These are phyloP conservation scores for Lagenidium giganteum DNA, from an alignment of 352 stramenopile species.

Conservation along the genomic window DNA sequence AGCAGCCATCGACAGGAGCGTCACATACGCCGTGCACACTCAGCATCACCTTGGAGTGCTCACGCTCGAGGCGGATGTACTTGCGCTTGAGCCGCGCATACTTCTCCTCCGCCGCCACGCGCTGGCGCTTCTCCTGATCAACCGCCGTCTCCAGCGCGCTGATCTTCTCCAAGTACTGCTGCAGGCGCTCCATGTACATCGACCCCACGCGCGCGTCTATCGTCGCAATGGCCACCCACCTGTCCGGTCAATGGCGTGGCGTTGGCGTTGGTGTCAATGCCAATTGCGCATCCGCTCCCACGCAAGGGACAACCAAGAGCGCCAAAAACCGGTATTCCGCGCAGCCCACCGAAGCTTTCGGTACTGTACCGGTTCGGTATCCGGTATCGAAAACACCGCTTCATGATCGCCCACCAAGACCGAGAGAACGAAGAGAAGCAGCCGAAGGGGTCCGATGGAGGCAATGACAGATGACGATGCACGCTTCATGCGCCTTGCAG, in stretches of 20 bases:
- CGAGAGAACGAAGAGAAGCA: too few species aligned
- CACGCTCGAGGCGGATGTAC: constrained; percentile 55
- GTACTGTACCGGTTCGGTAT: too few species aligned
- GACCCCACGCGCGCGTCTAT: constrained; percentile 1
- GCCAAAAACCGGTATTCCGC: too few species aligned
- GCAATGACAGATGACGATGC: constrained; percentile 10
- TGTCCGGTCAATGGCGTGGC: too few species aligned
- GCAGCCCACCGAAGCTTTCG: too few species aligned
- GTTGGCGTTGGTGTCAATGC: too few species aligned
- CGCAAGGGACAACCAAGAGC: not conserved
- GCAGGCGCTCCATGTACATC: not conserved
- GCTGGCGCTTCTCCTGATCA: constrained; percentile 37
- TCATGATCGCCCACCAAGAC: too few species aligned
- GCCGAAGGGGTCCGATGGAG: too few species aligned
- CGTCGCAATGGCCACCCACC: too few species aligned
- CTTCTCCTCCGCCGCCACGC: constrained; percentile 58
- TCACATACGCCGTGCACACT: constrained; percentile 8
- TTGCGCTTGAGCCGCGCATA: constrained; percentile 63
- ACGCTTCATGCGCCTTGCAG: constrained; percentile 28
- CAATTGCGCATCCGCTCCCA: constrained; percentile 3
- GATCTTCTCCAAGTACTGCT: constrained; percentile 22
- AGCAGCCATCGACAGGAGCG: not conserved
- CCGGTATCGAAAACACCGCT: too few species aligned
- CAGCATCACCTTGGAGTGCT: constrained; percentile 35
- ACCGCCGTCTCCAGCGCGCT: constrained; percentile 40